These are phyloP conservation scores for Fusarium sp. DNA, from an alignment of 2,329 filamentous ascomycete species.

Conservation along the genomic window DNA sequence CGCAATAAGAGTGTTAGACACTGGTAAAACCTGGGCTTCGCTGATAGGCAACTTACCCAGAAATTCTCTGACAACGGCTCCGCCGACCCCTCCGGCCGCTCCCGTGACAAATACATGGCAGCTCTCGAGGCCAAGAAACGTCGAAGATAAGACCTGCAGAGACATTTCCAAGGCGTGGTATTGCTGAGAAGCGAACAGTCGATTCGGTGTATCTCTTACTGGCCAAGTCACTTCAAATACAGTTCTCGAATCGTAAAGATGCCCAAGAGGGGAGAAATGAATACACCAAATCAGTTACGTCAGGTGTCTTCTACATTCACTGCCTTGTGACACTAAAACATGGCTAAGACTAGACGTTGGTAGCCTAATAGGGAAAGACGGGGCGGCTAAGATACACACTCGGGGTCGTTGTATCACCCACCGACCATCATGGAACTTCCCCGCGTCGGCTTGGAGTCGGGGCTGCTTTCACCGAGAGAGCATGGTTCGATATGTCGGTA, in stretches of 20 bases:
- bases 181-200: neutral
- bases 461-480: neutral
- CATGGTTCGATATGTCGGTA: neutral
- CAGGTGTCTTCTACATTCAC: rapidly evolving
- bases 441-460: neutral
- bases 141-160: rapidly evolving
- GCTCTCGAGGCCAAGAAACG: neutral
- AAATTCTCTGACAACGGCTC: neutral
- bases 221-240: rapidly evolving
- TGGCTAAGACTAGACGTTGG: rapidly evolving
- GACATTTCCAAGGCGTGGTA: neutral
- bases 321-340: rapidly evolving
- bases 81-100: neutral
- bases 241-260: rapidly evolving
- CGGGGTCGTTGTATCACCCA: neutral
- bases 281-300: neutral
- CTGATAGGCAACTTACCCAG: neutral
- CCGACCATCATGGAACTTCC: rapidly evolving
- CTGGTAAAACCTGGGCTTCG: too few species aligned
- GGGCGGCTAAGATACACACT: neutral
- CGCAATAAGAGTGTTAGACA: too few species aligned
- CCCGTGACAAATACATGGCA: neutral
- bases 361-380: neutral
- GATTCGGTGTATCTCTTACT: rapidly evolving
- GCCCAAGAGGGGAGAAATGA: neutral